Conservation (phyloP, 2,329 filamentous ascomycete genomes). For the Aphanoascus verrucosus region DNA sequence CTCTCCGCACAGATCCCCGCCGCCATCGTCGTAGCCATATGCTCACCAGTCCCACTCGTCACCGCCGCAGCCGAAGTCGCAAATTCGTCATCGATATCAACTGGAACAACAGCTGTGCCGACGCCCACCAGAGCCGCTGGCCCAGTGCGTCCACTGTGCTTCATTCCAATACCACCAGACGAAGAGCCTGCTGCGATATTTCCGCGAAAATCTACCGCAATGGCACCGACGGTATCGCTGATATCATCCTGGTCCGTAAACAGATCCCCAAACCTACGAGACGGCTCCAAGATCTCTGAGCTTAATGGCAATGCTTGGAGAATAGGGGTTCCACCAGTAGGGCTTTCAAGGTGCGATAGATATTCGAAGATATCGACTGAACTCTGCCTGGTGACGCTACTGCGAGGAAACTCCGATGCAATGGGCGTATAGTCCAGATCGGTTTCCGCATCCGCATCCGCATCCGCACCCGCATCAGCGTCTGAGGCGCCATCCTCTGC, state of each 20-base stretch:
- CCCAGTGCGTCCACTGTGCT: conserved; percentile 80
- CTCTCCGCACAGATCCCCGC: conserved; percentile 77
- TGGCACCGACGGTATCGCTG: conserved; percentile 90
- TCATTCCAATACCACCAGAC: conserved; percentile 97
- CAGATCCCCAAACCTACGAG: background rate
- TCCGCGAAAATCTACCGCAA: conserved; percentile 76
- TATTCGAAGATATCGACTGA: background rate
- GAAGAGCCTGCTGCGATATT: conserved; percentile 91
- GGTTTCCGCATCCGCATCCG: background rate
- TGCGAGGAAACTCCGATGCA: background rate
- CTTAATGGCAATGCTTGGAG: background rate
- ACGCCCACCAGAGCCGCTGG: conserved; percentile 88
- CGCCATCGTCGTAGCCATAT: conserved; percentile 93
- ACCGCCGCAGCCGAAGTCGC: conserved; percentile 66
- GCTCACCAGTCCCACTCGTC: conserved; percentile 90
- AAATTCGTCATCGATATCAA: conserved; percentile 58
- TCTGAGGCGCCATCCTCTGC: conserved; percentile 1
- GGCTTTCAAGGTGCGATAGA: background rate
- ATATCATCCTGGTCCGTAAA: conserved; percentile 48
- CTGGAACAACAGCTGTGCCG: conserved; percentile 79
- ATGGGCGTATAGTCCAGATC: too few species aligned
- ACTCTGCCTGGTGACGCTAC: background rate
- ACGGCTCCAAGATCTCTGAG: background rate
- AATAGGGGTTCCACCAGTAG: background rate
- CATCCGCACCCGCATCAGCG: background rate